Evolutionary conservation across 2,329 filamentous ascomycete species (phyloP).

Genomic region (Penicillium sp.): DNA sequence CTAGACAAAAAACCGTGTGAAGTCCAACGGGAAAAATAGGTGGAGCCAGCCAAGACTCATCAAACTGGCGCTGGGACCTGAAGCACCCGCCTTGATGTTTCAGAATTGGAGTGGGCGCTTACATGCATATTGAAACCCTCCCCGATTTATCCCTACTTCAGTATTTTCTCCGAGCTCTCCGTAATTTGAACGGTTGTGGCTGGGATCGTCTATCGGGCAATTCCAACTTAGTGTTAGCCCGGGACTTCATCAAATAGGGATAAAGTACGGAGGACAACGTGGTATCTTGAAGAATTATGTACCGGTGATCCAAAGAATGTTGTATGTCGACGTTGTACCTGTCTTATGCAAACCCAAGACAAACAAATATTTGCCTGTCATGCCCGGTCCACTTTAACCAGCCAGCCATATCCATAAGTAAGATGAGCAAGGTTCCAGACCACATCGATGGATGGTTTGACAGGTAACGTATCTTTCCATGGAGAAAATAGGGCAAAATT

Average conservation of each 20-base stretch:
- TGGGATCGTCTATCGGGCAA: slow-evolving; percentile 4
- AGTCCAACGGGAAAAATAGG: slow-evolving; percentile 9
- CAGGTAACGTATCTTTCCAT: not conserved
- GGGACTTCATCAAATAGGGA: slow-evolving; percentile 9
- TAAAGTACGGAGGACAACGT: not conserved
- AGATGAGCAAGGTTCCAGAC: not conserved
- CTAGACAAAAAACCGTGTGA: slow-evolving; percentile 1
- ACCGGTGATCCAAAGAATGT: not conserved
- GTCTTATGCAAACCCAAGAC: not conserved
- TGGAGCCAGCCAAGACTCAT: slow-evolving; percentile 25
- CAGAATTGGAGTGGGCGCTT: slow-evolving; percentile 33
- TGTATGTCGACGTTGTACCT: not conserved
- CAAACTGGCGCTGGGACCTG: slow-evolving; percentile 38
- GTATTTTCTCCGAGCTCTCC: slow-evolving; percentile 20
- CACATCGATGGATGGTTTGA: not conserved
- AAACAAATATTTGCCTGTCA: not conserved
- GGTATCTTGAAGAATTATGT: not conserved
- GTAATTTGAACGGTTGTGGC: slow-evolving; percentile 16
- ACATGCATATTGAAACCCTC: slow-evolving; percentile 22
- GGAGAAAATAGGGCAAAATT: not conserved
- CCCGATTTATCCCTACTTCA: slow-evolving; percentile 1
- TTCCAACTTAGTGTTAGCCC: not conserved
- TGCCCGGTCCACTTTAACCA: not conserved
- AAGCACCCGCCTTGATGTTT: slow-evolving; percentile 38
- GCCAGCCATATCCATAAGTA: not conserved